A percentile compares a stretch with the other conserved stretches of the same genome.
phyloP scores from a whole-genome alignment of 176 grass and related monocot genomes.

The Poa annua region DNA sequence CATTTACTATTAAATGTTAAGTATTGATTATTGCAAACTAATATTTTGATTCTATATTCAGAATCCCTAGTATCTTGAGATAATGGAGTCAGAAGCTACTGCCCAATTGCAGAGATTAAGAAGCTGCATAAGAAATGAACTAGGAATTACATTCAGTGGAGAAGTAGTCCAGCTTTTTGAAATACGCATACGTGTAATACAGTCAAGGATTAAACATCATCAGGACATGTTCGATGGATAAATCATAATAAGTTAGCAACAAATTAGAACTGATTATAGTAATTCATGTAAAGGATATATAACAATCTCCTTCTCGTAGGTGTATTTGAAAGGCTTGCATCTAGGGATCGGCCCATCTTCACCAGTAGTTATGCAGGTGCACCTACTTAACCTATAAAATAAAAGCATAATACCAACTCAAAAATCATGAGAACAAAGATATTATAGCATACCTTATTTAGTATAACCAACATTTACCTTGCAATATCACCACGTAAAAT shows the following conservation, averaged over 20 bases:
- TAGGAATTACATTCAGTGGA: slow-evolving; percentile 88
- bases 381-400: slow-evolving; percentile 90
- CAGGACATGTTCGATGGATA: slow-evolving; percentile 22
- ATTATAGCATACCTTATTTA: background rate
- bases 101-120: background rate
- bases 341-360: slow-evolving; percentile 99
- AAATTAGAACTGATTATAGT: slow-evolving; percentile 23
- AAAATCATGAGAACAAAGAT: background rate
- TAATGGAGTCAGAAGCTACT: background rate
- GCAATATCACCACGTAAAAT: slow-evolving; percentile 98
- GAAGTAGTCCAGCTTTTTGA: slow-evolving; percentile 98
- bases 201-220: slow-evolving; percentile 60
- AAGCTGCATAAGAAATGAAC: background rate
- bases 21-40: background rate
- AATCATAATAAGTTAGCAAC: slow-evolving; percentile 15
- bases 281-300: slow-evolving; percentile 86
- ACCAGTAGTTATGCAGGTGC: slow-evolving; percentile 91
- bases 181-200: slow-evolving; percentile 81
- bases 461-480: slow-evolving; percentile 52
- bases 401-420: slow-evolving; percentile 33
- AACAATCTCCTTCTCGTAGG: slow-evolving; percentile 98
- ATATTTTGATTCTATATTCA: slow-evolving; percentile 7
- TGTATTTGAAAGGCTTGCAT: slow-evolving; percentile 99
- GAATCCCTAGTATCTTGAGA: background rate
- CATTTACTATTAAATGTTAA: background rate